Percentiles rank a stretch among this genome's conserved stretches.
Conservation (phyloP, 1,284 basidiomycete genomes). For the Cutaneotrichosporon sp. region DNA sequence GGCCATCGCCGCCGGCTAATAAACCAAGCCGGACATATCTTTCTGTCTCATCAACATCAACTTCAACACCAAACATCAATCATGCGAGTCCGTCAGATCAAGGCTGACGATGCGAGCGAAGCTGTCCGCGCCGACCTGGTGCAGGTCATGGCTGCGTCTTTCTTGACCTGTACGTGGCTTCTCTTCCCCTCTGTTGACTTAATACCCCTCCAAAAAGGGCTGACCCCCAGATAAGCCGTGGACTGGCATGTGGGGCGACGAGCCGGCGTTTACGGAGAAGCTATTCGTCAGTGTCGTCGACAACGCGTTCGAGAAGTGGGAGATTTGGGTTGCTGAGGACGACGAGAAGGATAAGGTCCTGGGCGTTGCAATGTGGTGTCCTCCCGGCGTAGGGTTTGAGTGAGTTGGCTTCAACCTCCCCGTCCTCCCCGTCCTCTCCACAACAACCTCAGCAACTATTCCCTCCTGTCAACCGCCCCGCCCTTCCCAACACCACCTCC, state of each 20-base stretch:
- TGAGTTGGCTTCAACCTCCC: neutral
- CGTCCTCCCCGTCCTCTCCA: neutral
- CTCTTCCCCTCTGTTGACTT: neutral
- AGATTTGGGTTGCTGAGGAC: neutral
- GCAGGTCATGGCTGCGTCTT: neutral
- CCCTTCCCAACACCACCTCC: too few relatives aligned
- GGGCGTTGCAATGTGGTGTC: neutral
- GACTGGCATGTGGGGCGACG: neutral
- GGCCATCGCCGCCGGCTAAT: too few relatives aligned
- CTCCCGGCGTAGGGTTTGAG: slow-evolving; percentile 1
- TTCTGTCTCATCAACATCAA: neutral
- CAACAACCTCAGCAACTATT: too few relatives aligned
- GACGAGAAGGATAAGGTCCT: neutral
- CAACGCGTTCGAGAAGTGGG: neutral
- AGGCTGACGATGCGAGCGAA: neutral
- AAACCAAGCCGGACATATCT: too few relatives aligned
- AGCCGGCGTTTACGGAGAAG: neutral
- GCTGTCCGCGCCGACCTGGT: neutral
- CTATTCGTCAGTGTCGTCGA: neutral
- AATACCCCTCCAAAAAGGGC: neutral
- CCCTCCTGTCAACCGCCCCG: too few relatives aligned
- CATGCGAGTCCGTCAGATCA: slow-evolving; percentile 3
- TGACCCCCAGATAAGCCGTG: neutral
- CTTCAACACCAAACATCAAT: neutral
- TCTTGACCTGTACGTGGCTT: neutral